phyloP scores from a whole-genome alignment of 805 yeast species.

The Wilhelminamyces savonicus region DNA sequence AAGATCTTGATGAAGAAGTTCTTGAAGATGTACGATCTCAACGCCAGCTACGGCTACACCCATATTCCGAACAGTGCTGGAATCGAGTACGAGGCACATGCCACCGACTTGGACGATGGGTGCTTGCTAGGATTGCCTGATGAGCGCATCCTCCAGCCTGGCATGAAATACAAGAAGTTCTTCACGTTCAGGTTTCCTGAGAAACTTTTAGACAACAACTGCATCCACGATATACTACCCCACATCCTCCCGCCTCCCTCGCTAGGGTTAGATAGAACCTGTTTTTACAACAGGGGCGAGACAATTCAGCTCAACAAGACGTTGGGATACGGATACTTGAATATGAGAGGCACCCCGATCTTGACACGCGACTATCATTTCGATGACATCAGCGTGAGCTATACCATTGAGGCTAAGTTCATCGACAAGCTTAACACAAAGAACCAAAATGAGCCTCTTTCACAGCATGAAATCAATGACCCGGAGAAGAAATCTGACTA shows the following conservation, averaged over 20 bases:
- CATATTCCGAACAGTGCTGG: constrained; percentile 49
- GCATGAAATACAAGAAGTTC: constrained; percentile 47
- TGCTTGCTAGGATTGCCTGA: constrained; percentile 44
- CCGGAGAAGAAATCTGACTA: constrained; percentile 25
- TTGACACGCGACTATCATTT: constrained; percentile 40
- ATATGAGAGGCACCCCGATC: constrained; percentile 48
- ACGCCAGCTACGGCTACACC: constrained; percentile 48
- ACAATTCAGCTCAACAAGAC: constrained; percentile 29
- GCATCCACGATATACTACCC: constrained; percentile 37
- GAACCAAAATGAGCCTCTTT: constrained; percentile 21
- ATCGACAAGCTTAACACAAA: constrained; percentile 39
- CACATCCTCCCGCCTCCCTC: constrained; percentile 40
- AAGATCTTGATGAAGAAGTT: constrained; percentile 42
- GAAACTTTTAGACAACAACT: constrained; percentile 45
- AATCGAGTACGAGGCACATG: constrained; percentile 36
- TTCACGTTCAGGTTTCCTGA: constrained; percentile 55
- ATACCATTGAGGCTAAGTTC: constrained; percentile 49
- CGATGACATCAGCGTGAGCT: constrained; percentile 42
- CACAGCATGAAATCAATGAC: constrained; percentile 32
- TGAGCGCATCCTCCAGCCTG: constrained; percentile 43
- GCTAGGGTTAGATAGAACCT: constrained; percentile 32
- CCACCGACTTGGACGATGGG: constrained; percentile 41
- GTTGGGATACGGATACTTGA: constrained; percentile 51
- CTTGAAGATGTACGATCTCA: constrained; percentile 53
- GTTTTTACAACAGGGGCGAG: constrained; percentile 29